These are phyloP conservation scores for Cyberlindnera mycetangii DNA, from an alignment of 805 yeast genomes.

Conservation along the genomic window DNA sequence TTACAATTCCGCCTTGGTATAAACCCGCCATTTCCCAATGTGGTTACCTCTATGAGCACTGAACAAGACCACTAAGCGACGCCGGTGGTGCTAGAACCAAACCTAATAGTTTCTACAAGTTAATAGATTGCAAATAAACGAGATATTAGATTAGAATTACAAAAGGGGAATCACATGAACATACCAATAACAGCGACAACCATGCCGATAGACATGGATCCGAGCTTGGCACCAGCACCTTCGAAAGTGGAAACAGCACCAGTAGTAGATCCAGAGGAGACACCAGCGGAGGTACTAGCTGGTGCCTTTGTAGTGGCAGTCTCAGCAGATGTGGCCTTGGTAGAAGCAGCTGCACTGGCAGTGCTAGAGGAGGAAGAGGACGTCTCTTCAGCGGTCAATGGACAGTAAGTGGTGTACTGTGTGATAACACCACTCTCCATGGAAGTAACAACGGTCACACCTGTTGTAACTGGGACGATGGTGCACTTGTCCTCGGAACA, in stretches of 20 bases:
- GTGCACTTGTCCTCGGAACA: constrained; percentile 15
- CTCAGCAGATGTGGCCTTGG: constrained; percentile 4
- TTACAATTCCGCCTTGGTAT: too few species aligned
- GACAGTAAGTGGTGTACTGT: constrained; percentile 33
- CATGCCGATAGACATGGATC: constrained; percentile 80
- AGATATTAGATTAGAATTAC: not conserved
- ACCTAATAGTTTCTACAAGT: too few species aligned
- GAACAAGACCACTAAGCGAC: too few species aligned
- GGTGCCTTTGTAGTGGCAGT: constrained; percentile 2
- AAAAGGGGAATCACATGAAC: constrained; percentile 43
- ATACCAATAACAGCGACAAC: constrained; percentile 84
- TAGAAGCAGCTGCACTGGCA: not conserved
- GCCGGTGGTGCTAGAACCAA: too few species aligned
- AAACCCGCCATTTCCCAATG: too few species aligned
- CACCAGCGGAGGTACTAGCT: constrained; percentile 3
- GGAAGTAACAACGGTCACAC: constrained; percentile 13
- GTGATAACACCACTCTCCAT: constrained; percentile 10
- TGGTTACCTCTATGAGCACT: too few species aligned
- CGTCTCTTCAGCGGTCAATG: constrained; percentile 8
- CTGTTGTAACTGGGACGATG: constrained; percentile 16
- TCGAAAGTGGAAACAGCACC: constrained; percentile 9
- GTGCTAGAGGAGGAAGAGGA: not conserved
- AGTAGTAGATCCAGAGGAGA: not conserved
- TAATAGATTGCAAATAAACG: too few species aligned
- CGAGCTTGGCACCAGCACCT: constrained; percentile 68